Evolutionary conservation across 2,329 filamentous ascomycete genomes (phyloP), one percentile per base, ranked within the genome.

Genomic region (Stemphylium vesicarium): DNA sequence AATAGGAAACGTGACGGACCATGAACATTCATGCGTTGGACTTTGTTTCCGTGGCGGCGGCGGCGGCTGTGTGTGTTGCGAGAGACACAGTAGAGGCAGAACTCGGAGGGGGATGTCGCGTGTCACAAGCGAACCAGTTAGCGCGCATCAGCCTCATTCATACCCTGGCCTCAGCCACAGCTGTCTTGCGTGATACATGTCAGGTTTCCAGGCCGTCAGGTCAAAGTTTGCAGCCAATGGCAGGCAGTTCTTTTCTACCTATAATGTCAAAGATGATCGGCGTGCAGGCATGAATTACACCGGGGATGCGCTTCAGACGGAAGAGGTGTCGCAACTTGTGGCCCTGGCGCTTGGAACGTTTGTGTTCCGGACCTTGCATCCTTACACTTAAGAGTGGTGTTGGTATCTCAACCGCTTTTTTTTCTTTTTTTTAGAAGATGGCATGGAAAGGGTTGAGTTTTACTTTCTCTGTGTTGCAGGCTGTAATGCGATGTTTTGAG

Each of bases 171-270:
- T 45, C 48, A 56, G 53, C 62, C 57, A 59, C 60, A 33, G 35
- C 37, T 56, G 33, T 29, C 26, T 33, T 29, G 26, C 26, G 37
- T 53, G 24, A 50, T 12, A 50, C 64, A 56, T 39, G 37, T 46
- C 24, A 40, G 37, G 69, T 71, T 69, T 68, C 66, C 48, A 41
- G 20, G 57, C 40, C 62, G 64, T 67, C 46, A 57, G 62, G 64
- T 51, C 47, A 53, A 38, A 18, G 15, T 8, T 40, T 31, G 39
- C 32, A 41, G 26, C 37, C 52, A 29, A 29, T 29, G 26, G 10
- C 44, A 43, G 47, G 40, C 7, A 10, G 20, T 15, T 26, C 18
- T 29, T 6, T 20, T 39, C 46, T 59, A 38, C 54, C 47, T 20
- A 8, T 24, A 24, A 24, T 24, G 22, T 24, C 22, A 24, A 7